Conservation (phyloP, 2,329 filamentous ascomycete genomes). For the Neodidymelliopsis sp. region DNA sequence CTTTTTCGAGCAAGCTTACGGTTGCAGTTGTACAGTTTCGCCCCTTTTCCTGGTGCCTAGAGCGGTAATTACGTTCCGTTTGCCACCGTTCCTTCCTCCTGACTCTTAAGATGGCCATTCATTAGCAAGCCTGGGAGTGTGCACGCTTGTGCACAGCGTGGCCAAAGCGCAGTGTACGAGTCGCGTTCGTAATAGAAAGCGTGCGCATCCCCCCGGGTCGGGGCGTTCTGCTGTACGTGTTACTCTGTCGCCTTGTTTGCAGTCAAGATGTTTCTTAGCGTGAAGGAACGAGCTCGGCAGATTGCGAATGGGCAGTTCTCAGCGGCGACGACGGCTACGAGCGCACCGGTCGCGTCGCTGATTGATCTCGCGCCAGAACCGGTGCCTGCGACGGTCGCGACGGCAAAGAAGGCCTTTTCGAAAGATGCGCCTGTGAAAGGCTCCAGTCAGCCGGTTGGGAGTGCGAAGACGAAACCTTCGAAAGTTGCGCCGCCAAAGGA, state of each 20-base stretch:
- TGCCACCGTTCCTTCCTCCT: slow-evolving; percentile 16
- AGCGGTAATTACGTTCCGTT: slow-evolving; percentile 19
- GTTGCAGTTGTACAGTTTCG: slow-evolving; percentile 10
- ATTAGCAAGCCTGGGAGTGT: slow-evolving; percentile 12
- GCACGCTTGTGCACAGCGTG: slow-evolving; percentile 13
- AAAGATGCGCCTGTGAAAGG: slow-evolving; percentile 1
- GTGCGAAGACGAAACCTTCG: not conserved
- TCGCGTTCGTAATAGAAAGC: slow-evolving; percentile 15
- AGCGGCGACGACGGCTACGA: not conserved
- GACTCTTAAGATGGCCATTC: slow-evolving; percentile 15
- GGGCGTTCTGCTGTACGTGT: slow-evolving; percentile 11
- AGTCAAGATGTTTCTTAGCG: slow-evolving; percentile 23
- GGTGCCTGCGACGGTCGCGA: not conserved
- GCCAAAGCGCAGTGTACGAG: slow-evolving; percentile 12
- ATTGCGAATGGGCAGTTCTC: slow-evolving; percentile 23
- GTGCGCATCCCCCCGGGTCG: slow-evolving; percentile 11
- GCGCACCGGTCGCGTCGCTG: not conserved
- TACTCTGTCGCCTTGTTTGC: slow-evolving; percentile 1
- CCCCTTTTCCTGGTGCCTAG: slow-evolving; percentile 18
- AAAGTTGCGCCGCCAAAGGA: slow-evolving; percentile 4
- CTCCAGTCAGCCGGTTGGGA: not conserved
- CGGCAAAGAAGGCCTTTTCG: slow-evolving; percentile 2
- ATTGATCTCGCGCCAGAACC: slow-evolving; percentile 8
- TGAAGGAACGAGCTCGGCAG: slow-evolving; percentile 23
- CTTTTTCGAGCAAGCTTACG: too few species aligned